phyloP scores from a whole-genome alignment of 2,329 filamentous ascomycete genomes.

The Setomelanomma holmii region DNA sequence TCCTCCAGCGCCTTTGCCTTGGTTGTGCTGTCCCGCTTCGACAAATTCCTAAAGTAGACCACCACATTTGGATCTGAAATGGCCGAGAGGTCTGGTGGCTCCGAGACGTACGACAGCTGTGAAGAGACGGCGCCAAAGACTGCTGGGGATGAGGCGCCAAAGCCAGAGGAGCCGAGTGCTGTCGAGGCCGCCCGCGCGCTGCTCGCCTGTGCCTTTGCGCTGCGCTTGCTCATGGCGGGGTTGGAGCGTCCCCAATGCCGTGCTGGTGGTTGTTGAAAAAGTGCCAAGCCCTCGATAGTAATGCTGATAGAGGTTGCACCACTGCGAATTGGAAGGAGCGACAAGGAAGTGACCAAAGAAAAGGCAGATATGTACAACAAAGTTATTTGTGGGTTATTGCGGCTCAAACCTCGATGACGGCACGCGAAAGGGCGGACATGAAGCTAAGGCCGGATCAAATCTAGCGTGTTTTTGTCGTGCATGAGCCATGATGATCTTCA shows the following conservation, averaged over 20 bases:
- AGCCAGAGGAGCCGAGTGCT: constrained; percentile 43
- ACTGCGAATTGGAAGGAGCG: not conserved
- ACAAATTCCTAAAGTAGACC: constrained; percentile 89
- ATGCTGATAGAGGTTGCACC: too few species aligned
- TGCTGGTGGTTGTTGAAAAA: too few species aligned
- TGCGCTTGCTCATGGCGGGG: constrained; percentile 63
- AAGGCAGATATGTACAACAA: not conserved
- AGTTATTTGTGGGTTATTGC: constrained; percentile 8
- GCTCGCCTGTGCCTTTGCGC: constrained; percentile 68
- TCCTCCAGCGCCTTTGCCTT: constrained; percentile 92
- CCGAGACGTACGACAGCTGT: constrained; percentile 84
- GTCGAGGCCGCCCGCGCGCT: constrained; percentile 65
- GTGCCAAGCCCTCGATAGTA: too few species aligned
- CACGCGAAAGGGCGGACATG: not conserved
- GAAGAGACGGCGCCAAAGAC: constrained; percentile 60
- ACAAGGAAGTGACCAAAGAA: not conserved
- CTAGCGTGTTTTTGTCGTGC: constrained; percentile 8
- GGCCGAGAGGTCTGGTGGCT: constrained; percentile 79
- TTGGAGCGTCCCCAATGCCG: too few species aligned
- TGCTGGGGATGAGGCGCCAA: constrained; percentile 52
- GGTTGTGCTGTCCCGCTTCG: constrained; percentile 92
- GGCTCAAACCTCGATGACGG: constrained; percentile 27
- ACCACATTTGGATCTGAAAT: constrained; percentile 83
- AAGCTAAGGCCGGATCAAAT: not conserved
- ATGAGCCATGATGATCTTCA: constrained; percentile 8